A percentile compares a stretch with the other conserved stretches of the same genome.
Conservation (phyloP, 2,329 filamentous ascomycete species). For the Tolypocladium ovalisporum region DNA sequence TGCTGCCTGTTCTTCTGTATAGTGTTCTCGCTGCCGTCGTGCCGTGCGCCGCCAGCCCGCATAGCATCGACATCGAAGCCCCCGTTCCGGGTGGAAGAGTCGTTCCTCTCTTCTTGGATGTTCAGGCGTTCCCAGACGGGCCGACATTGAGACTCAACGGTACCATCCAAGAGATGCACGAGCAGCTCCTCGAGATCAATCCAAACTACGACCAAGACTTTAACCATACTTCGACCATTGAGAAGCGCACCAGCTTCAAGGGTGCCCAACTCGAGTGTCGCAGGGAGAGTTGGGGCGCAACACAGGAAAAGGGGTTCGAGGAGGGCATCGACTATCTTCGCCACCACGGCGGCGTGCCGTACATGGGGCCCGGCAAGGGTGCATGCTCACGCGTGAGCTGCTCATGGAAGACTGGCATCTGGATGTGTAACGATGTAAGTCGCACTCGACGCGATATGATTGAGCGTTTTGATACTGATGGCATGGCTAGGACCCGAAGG, state of each 20-base stretch:
- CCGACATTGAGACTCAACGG: background rate
- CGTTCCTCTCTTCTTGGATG: background rate
- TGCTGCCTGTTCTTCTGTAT: too few relatives aligned
- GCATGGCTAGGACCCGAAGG: background rate
- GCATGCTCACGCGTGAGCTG: background rate
- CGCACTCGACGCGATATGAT: too few relatives aligned
- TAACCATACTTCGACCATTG: background rate
- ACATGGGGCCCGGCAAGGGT: background rate
- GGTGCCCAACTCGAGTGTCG: background rate
- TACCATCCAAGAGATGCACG: background rate
- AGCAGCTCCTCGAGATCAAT: background rate
- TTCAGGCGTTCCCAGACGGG: background rate
- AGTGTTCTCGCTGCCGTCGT: too few relatives aligned
- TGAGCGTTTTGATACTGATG: too few relatives aligned
- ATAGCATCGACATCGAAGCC: background rate
- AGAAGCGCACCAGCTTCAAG: background rate
- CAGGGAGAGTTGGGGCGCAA: background rate
- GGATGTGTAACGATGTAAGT: background rate
- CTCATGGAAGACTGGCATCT: background rate
- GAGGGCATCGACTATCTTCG: background rate
- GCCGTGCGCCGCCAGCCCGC: too few relatives aligned
- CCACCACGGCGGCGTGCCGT: background rate
- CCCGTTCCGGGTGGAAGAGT: background rate
- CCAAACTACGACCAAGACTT: background rate
- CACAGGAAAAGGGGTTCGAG: background rate